Base-by-base conservation (phyloP, 164 flowering plant species). In the Vitis labrusca region DNA sequence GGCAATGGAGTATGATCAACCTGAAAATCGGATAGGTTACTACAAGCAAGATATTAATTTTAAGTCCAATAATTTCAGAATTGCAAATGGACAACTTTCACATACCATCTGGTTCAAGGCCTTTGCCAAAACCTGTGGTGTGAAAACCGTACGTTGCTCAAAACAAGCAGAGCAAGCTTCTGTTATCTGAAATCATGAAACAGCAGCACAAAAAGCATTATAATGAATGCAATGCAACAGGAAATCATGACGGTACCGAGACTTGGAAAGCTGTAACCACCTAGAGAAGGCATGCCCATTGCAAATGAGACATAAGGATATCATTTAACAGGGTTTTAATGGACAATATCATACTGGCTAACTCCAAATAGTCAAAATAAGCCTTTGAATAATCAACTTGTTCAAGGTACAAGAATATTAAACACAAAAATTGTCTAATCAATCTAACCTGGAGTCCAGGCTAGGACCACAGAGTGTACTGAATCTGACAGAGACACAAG, bases 131-230 rank as follows among this genome's bases (percentile, higher is more conserved):
- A 95, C 99, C 74, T 90, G 97, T 77, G 91, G 97, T 23, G 99
- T 95, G 80, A 95, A 95, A 58, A 95, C 99, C 12, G 96, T 95
- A 7, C 93, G 93, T 74, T 95, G 99, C 84, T 93, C 99, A 76
- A 95, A 93, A 79, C 99, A 95, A 74, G 98, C 95, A 27, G 99
- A 86, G 71, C 98, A 93, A 69, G 91, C 97, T 84, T 95, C 99
- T 23, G 83, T 95, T 76, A 95, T 84, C 99, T 95, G 93, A 53
- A 75, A 78, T 67, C 58, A 65, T 3, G 10, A 66, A 71, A 63
- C 2, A 6, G 56, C 57, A 67, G 6, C 32, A 30, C 10, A 78
- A 29, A 51, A 10, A n/a, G 64, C 37, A 29, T 49, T 14, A 70
- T 5, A 48, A 70, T 59, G 12, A 44, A 52, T 12, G n/a, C 51